Conservation (phyloP, 306 rosid species). For the Vigna mungo region DNA sequence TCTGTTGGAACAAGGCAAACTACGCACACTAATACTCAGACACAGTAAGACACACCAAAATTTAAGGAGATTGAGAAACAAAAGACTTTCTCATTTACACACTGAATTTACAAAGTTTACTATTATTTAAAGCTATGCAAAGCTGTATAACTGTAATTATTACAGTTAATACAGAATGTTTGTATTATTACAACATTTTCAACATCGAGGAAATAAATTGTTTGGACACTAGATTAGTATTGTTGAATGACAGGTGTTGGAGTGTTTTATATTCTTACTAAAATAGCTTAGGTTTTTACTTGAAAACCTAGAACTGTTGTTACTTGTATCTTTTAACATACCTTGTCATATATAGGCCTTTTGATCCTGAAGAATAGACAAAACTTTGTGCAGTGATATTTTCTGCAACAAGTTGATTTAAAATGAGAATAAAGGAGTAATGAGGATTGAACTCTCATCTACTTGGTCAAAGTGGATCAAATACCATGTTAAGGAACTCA, state of each 20-base stretch:
- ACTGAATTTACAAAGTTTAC: no score
- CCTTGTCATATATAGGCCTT: neutral
- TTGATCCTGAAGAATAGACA: conserved; percentile 24
- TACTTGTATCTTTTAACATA: neutral
- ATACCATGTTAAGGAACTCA: conserved; percentile 5
- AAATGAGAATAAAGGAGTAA: neutral
- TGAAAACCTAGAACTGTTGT: neutral
- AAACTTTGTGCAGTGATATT: neutral
- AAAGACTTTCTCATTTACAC: no score
- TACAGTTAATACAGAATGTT: no score
- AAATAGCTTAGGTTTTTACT: neutral
- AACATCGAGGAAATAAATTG: no score
- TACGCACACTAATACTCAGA: no score
- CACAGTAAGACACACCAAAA: no score
- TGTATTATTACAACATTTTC: no score
- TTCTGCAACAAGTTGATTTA: conserved; percentile 24
- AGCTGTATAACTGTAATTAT: no score
- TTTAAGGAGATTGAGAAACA: no score
- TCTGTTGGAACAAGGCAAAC: no score
- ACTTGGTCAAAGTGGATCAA: neutral
- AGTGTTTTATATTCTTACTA: neutral
- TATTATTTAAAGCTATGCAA: no score
- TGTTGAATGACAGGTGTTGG: neutral
- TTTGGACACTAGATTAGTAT: no score
- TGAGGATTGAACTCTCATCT: conserved; percentile 21